Evolutionary conservation across 768 basidiomycete species (phyloP), one percentile per base, ranked within the genome.

Genomic region (Tricholoma hemisulphureum): DNA sequence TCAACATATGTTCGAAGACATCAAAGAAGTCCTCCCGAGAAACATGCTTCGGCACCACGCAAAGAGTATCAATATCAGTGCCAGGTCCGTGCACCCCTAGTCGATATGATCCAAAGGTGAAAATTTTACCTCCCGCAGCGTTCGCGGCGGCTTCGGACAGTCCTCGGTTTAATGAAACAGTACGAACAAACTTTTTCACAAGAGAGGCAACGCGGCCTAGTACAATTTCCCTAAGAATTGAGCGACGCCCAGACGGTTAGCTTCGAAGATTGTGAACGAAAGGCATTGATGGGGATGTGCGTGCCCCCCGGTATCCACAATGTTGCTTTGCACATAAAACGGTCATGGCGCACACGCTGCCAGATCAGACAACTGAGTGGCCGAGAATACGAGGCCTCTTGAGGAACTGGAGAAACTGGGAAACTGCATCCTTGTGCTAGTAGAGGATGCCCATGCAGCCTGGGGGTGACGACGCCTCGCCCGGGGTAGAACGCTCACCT

Each of bases 91-190:
- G 97, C 20, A 98, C 97, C 58, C 97, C 97, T 50, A 99, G 78
- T 65, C 97, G 89, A 80, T 98, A 98, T 52, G 95, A 98, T 39
- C 97, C 97, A 72, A 96, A 99, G 6, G 97, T 98, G 73, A 94
- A 99, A 70, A 99, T 98, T 80, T 98, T 96, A 62, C 95, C 97
- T 52, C 97, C 97, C 8, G 97, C 93, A 49, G 91, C 87, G 52
- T 76, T 83, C 8, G 96, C 95, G 1, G 93, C 89, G 18, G 88
- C 75, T 61, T 98, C 95, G 28, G 95, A 95, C 46, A 96, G 77
- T 6, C 96, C 96, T 37, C 82, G 83, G 43, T 83, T 75, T 57
- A 95, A 70, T 7, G 91, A 89, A 1, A 95, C 86, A 61, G 84
- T 83, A 67, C 84, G 85, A 50, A 99, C 97, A 69, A 98, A 99